Percentiles rank a stretch among this genome's conserved stretches.
phyloP scores from a whole-genome alignment of 805 yeast species.

The Saccharomycopsis olivae region DNA sequence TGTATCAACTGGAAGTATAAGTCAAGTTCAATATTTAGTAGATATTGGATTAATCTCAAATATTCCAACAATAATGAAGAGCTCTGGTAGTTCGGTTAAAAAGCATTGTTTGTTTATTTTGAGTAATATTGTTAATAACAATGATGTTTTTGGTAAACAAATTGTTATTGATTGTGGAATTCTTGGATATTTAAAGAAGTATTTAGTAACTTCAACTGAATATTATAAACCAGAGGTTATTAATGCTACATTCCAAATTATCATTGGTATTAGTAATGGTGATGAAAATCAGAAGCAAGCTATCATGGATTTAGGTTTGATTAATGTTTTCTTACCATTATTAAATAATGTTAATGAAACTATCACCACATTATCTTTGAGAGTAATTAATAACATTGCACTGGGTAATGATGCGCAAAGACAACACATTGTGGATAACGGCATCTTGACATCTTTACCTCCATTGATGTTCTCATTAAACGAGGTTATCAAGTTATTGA shows the following conservation, averaged over 20 bases:
- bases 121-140: conserved; percentile 12
- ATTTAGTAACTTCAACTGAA: conserved; percentile 16
- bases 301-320: conserved; percentile 16
- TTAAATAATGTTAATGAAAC: conserved; percentile 18
- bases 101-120: conserved; percentile 17
- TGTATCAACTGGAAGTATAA: conserved; percentile 3
- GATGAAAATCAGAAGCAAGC: conserved; percentile 16
- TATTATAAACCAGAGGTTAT: conserved; percentile 18
- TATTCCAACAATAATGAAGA: conserved; percentile 17
- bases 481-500: conserved; percentile 13
- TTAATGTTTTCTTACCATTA: conserved; percentile 17
- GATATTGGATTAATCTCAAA: conserved; percentile 13
- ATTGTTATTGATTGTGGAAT: conserved; percentile 17
- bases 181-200: conserved; percentile 14
- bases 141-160: conserved; percentile 13
- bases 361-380: conserved; percentile 17
- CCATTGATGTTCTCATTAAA: conserved; percentile 17
- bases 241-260: conserved; percentile 17
- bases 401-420: conserved; percentile 14
- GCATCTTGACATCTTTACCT: conserved; percentile 16
- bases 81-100: conserved; percentile 13
- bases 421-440: conserved; percentile 16
- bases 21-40: conserved; percentile 15
- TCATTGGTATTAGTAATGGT: conserved; percentile 18
- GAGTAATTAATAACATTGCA: conserved; percentile 14